Evolutionary conservation across 2,329 filamentous ascomycete species (phyloP).

Genomic region (Ceratocystis destructans): DNA sequence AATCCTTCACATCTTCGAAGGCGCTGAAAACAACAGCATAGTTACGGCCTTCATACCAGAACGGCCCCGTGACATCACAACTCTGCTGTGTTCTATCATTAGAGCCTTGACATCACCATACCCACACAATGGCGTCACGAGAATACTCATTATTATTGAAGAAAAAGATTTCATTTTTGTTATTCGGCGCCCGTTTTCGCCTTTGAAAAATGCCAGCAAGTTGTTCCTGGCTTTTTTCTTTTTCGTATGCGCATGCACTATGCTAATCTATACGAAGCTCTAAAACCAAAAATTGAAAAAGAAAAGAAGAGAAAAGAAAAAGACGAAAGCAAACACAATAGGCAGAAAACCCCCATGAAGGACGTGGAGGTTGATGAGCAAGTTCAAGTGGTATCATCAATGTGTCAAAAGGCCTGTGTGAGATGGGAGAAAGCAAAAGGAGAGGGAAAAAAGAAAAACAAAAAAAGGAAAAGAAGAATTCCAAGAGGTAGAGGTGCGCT

Average conservation of each 20-base stretch:
- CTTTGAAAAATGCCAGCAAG: constrained; percentile 8
- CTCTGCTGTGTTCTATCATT: no score
- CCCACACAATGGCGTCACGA: no score
- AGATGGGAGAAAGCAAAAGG: not conserved
- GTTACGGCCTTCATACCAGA: no score
- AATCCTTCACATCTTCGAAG: no score
- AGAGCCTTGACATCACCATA: no score
- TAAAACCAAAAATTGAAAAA: constrained; percentile 8
- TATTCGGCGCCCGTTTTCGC: constrained; percentile 18
- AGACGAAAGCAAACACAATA: not conserved
- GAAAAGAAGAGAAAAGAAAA: not conserved
- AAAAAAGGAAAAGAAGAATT: not conserved
- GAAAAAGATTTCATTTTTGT: constrained; percentile 11
- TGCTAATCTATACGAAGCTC: constrained; percentile 16
- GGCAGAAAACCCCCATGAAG: not conserved
- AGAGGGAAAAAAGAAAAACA: not conserved
- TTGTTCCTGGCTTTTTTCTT: not conserved
- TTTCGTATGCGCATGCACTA: constrained; percentile 19
- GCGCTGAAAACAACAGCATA: no score
- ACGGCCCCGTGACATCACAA: no score
- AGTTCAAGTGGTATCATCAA: constrained; percentile 14
- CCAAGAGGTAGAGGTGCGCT: not conserved
- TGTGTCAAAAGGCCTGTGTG: not conserved
- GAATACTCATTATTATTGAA: not conserved
- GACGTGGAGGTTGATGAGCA: not conserved